Conservation (phyloP, 1,284 basidiomycete genomes). For the Sutorius eximius region DNA sequence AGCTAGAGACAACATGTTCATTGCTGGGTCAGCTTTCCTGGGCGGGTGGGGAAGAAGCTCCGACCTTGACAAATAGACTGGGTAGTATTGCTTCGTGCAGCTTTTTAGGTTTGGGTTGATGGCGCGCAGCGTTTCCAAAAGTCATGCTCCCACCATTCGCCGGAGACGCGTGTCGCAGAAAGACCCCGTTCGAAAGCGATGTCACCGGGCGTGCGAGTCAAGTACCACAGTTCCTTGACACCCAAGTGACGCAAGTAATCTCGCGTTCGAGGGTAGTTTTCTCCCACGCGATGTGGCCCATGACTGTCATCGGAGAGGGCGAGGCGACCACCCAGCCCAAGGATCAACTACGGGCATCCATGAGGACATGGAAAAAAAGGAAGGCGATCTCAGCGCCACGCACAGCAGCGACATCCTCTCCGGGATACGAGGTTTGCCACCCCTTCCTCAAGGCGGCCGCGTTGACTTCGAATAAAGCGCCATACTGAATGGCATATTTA, state of each 20-base stretch:
- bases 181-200: slow-evolving; percentile 43
- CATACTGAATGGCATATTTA: slow-evolving; percentile 72
- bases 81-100: slow-evolving; percentile 6
- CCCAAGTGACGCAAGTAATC: slow-evolving; percentile 67
- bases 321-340: slow-evolving; percentile 66
- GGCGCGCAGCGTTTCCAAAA: slow-evolving; percentile 48
- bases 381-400: slow-evolving; percentile 31
- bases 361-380: slow-evolving; percentile 21
- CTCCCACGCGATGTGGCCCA: slow-evolving; percentile 83
- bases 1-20: slow-evolving; percentile 4
- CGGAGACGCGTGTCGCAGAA: slow-evolving; percentile 44
- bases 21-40: slow-evolving; percentile 15
- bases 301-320: slow-evolving; percentile 96
- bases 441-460: slow-evolving; percentile 91
- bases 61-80: slow-evolving; percentile 26
- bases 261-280: slow-evolving; percentile 75
- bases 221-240: slow-evolving; percentile 73
- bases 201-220: slow-evolving; percentile 39
- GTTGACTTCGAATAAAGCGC: slow-evolving; percentile 92
- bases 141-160: slow-evolving; percentile 55
- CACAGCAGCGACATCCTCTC: slow-evolving; percentile 73
- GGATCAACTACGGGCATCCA: slow-evolving; percentile 60
- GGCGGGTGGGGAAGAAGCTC: slow-evolving; percentile 35
- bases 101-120: slow-evolving; percentile 19
- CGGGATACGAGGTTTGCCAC: slow-evolving; percentile 87